These are phyloP conservation scores for Hygrophoropsis aurantiaca DNA, from an alignment of 768 basidiomycete genomes.

Conservation along the genomic window DNA sequence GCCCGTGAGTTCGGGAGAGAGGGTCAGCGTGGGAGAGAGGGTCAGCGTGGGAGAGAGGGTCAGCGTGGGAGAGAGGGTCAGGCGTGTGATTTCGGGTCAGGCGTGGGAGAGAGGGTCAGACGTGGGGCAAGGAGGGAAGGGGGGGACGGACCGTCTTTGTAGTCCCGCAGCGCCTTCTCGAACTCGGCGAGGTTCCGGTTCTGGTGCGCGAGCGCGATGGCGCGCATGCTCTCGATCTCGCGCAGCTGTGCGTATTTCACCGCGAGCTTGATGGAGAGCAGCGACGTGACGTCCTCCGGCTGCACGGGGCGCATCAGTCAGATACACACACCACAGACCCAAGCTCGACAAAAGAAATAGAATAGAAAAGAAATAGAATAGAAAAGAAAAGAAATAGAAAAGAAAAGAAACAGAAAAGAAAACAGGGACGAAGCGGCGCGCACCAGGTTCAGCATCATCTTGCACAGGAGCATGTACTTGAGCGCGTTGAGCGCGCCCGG, in stretches of 20 bases:
- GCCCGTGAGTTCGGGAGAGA: no score
- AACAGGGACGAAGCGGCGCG: conserved; percentile 20
- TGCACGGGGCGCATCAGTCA: no score
- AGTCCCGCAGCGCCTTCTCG: conserved; percentile 82
- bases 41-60: background rate
- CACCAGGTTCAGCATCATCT: conserved; percentile 96
- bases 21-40: no score
- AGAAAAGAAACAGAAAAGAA: no score
- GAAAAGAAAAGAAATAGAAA: background rate
- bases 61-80: background rate
- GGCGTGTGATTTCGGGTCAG: background rate
- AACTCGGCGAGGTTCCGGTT: conserved; percentile 88
- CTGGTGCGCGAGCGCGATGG: conserved; percentile 91
- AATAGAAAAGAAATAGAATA: background rate
- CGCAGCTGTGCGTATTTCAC: conserved; percentile 82
- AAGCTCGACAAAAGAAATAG: background rate
- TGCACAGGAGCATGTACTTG: conserved; percentile 98
- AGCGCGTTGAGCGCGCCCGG: conserved; percentile 75
- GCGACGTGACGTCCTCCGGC: conserved; percentile 91
- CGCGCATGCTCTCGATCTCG: conserved; percentile 95
- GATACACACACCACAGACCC: no score
- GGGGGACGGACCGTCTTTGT: conserved; percentile 63
- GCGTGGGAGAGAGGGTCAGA: no score
- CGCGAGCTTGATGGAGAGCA: conserved; percentile 85
- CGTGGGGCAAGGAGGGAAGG: background rate